Percentiles rank a stretch among this genome's conserved stretches.
These are phyloP conservation scores for Ostreobium quekettii DNA, from an alignment of 139 green algal genomes.

Conservation along the genomic window DNA sequence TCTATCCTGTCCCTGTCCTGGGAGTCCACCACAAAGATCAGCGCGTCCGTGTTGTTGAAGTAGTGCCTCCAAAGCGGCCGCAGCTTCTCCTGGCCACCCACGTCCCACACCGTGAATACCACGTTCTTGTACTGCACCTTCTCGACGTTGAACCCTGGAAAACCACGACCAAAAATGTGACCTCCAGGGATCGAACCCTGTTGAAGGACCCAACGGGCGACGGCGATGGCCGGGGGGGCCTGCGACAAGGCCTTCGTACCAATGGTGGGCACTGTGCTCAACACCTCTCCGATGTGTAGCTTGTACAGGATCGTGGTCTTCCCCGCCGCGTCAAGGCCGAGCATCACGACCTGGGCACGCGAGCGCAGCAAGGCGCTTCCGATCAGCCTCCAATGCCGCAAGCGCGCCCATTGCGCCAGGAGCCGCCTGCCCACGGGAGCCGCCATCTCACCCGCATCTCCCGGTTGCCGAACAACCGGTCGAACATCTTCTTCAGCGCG, in stretches of 20 bases:
- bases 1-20: slow-evolving; percentile 26
- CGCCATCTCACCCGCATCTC: slow-evolving; percentile 10
- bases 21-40: slow-evolving; percentile 34
- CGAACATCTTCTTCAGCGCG: slow-evolving; percentile 63
- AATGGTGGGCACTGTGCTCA: slow-evolving; percentile 79
- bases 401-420: background rate
- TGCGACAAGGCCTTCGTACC: too few species aligned
- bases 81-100: slow-evolving; percentile 51
- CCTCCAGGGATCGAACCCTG: too few species aligned
- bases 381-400: background rate
- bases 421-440: background rate
- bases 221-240: too few species aligned
- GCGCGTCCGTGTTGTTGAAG: slow-evolving; percentile 45
- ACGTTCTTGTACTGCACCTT: slow-evolving; percentile 61
- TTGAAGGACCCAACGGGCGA: too few species aligned
- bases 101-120: slow-evolving; percentile 50
- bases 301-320: slow-evolving; percentile 92
- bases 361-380: background rate
- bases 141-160: slow-evolving; percentile 55
- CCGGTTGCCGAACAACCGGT: slow-evolving; percentile 62
- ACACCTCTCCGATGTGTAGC: slow-evolving; percentile 80
- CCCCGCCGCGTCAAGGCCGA: slow-evolving; percentile 74
- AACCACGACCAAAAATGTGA: too few species aligned
- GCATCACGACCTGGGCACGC: slow-evolving; percentile 51
- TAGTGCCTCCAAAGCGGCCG: slow-evolving; percentile 79